These are phyloP conservation scores for Crithidia thermophila DNA, from an alignment of 208 protist genomes.

Conservation along the genomic window DNA sequence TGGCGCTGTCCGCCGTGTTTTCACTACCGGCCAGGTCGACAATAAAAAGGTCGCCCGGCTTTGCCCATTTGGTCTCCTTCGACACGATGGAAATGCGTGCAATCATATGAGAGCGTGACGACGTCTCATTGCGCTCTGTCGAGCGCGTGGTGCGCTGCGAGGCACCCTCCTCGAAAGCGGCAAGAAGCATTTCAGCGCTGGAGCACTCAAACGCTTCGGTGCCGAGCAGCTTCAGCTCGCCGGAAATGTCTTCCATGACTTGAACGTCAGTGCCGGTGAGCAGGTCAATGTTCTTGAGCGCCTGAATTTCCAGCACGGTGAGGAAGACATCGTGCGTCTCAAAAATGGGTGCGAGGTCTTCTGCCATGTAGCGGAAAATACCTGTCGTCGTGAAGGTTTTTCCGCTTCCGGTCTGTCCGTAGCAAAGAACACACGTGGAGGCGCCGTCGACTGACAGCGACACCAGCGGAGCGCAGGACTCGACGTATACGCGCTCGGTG, in stretches of 20 bases:
- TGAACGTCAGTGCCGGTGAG: slow-evolving; percentile 80
- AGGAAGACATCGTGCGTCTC: slow-evolving; percentile 71
- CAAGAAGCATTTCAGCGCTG: slow-evolving; percentile 77
- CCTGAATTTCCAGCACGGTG: slow-evolving; percentile 86
- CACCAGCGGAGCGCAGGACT: slow-evolving; percentile 82
- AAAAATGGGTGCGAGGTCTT: slow-evolving; percentile 66
- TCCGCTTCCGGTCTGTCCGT: slow-evolving; percentile 92
- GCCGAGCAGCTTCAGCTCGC: slow-evolving; percentile 76
- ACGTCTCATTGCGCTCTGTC: slow-evolving; percentile 84
- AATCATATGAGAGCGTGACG: slow-evolving; percentile 90
- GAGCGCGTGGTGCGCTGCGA: slow-evolving; percentile 74
- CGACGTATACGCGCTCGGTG: slow-evolving; percentile 72
- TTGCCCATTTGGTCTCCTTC: slow-evolving; percentile 83
- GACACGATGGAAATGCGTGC: slow-evolving; percentile 77
- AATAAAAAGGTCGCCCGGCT: slow-evolving; percentile 83
- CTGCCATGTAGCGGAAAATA: slow-evolving; percentile 66
- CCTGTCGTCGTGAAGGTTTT: slow-evolving; percentile 91
- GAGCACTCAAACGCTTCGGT: slow-evolving; percentile 82
- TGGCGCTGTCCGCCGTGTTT: slow-evolving; percentile 89
- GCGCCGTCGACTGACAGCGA: slow-evolving; percentile 79
- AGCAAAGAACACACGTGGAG: slow-evolving; percentile 88
- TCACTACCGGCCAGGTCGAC: slow-evolving; percentile 91
- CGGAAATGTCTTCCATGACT: slow-evolving; percentile 82
- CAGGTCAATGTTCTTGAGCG: slow-evolving; percentile 78
- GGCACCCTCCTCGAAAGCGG: slow-evolving; percentile 79